Base-by-base conservation (phyloP, 108 stramenopile genomes). In the Pseudonitzschia pungens region DNA sequence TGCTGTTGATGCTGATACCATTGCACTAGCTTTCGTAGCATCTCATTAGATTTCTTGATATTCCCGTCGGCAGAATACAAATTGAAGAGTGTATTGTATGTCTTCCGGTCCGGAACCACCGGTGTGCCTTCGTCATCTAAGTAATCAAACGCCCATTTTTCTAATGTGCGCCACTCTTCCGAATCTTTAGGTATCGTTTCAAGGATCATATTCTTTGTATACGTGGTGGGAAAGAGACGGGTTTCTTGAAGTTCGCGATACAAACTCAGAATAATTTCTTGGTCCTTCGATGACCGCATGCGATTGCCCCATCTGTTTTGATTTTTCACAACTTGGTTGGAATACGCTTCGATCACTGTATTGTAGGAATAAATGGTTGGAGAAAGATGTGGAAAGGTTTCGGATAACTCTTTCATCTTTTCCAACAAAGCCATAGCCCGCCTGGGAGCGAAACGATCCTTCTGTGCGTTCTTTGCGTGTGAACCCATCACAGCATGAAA, bases 261-360 rank as follows among this genome's bases (percentile, higher is more conserved):
- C 20, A 76, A 53, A 0, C 58, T 32, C 32, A 73, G 29, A 20
- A 73, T 52, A 4, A 60, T 45, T 24, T 55, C 54, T 40, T 31
- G 21, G 26, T 55, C 54, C 2, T 11, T 20, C 9, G 26, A 24
- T 24, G 20, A 55, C 4, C 54, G n/a, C 2, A 44, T 44, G 1
- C n/a, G 40, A 52, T 65, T 8, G 28, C 51, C 63, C 4, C 32
- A 5, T 12, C n/a, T 45, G 66, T 59, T 75, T 42, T 16, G 27
- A 26, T 24, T 68, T 56, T 29, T 70, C 12, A 4, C 24, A 22
- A 51, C 22, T 76, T 69, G 36, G 18, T 75, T 75, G 21, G 55
- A 50, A 15, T 56, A 76, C 8, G 69, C 75, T 70, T 76, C 69
- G 24, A 77, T 22, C 29, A 71, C 70, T 29, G 77, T 63, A 66